phyloP scores from a whole-genome alignment of 345 rosid species.

The Carallia pectinifolia region DNA sequence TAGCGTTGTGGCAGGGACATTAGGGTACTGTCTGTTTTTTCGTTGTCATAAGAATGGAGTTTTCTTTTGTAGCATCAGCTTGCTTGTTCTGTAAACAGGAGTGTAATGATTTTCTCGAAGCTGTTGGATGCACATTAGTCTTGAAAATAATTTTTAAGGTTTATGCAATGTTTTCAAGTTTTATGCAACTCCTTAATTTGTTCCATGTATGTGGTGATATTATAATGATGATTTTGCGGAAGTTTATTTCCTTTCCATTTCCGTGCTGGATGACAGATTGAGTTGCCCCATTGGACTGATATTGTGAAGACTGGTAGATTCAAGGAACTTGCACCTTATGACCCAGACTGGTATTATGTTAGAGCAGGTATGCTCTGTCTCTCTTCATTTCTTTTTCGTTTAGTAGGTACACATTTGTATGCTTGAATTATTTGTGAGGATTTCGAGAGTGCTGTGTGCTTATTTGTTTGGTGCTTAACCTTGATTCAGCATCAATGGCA shows the following conservation, averaged over 20 bases:
- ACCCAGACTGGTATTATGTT: conserved; percentile 84
- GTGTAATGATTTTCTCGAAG: too few species aligned
- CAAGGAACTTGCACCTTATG: conserved; percentile 94
- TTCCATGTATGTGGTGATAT: too few species aligned
- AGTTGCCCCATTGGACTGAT: conserved; percentile 86
- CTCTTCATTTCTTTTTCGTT: neutral
- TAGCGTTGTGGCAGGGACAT: too few species aligned
- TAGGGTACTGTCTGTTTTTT: too few species aligned
- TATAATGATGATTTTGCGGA: too few species aligned
- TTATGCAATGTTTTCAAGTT: too few species aligned
- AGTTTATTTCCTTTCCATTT: neutral
- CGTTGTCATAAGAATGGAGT: too few species aligned
- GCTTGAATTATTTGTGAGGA: neutral
- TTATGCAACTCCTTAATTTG: too few species aligned
- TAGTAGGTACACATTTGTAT: neutral
- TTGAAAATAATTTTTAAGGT: too few species aligned
- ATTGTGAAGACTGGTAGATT: conserved; percentile 74
- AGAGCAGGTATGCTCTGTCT: conserved; percentile 44
- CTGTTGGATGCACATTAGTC: too few species aligned
- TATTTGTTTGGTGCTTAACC: neutral
- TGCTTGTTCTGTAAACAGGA: too few species aligned
- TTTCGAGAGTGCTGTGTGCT: neutral
- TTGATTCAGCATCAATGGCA: conserved; percentile 75
- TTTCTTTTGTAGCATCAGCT: too few species aligned
- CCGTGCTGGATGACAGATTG: conserved; percentile 41